phyloP scores from a whole-genome alignment of 169 alveolate genomes.

The Plasmodium falciparum region DNA sequence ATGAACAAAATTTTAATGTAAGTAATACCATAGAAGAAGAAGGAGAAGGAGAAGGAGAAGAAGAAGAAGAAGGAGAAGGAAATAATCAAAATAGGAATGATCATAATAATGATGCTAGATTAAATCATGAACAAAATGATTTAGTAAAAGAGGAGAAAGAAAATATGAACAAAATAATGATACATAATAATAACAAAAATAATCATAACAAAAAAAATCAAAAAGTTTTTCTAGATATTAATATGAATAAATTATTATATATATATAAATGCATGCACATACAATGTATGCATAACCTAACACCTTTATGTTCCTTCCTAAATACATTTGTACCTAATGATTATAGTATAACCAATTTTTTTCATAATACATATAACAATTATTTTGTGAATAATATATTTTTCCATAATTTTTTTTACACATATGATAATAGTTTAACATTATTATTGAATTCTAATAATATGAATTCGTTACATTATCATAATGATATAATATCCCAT shows the following conservation, averaged over 20 bases:
- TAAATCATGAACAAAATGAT: background rate
- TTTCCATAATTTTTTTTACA: slow-evolving; percentile 57
- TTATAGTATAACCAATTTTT: slow-evolving; percentile 50
- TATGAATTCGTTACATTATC: slow-evolving; percentile 24
- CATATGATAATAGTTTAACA: slow-evolving; percentile 38
- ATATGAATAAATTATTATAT: slow-evolving; percentile 57
- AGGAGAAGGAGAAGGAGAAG: slow-evolving; percentile 4
- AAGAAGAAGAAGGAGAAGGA: slow-evolving; percentile 4
- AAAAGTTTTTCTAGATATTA: slow-evolving; percentile 29
- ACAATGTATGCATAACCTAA: slow-evolving; percentile 71
- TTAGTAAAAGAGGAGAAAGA: background rate
- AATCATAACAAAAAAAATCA: background rate
- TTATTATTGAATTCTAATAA: slow-evolving; percentile 33
- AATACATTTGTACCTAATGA: slow-evolving; percentile 48
- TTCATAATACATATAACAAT: slow-evolving; percentile 28
- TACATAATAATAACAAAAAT: background rate
- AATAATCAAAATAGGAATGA: background rate
- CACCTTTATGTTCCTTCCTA: slow-evolving; percentile 37
- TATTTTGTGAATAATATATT: slow-evolving; percentile 56
- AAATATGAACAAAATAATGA: background rate
- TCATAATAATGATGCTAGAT: background rate
- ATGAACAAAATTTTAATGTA: background rate
- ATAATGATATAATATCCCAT: background rate
- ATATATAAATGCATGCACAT: slow-evolving; percentile 73
- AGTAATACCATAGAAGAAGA: background rate